Percentiles rank a stretch among this genome's conserved stretches.
Evolutionary conservation across 306 rosid genomes (phyloP).

Genomic region (Cucumis cinereus): DNA sequence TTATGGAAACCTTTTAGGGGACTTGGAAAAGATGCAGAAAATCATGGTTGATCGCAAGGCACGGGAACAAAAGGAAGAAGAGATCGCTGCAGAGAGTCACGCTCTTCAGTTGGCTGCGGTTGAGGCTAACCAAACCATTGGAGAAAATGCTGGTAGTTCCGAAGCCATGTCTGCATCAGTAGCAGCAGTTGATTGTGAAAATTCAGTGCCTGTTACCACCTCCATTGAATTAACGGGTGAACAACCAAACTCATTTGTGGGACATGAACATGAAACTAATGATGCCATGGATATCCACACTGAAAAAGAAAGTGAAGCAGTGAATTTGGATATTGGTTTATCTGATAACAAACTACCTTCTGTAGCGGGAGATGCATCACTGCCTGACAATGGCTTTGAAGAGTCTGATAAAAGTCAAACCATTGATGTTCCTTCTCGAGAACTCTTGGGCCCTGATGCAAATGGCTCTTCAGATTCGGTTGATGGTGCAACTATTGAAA

Average conservation of each 20-base stretch:
- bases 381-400: neutral
- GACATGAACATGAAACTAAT: neutral
- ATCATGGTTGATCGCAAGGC: constrained; percentile 31
- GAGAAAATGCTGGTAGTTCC: constrained; percentile 15
- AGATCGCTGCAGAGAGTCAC: constrained; percentile 27
- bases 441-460: neutral
- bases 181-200: constrained; percentile 21
- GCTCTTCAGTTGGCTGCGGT: constrained; percentile 27
- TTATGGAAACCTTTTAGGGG: constrained; percentile 54
- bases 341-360: neutral
- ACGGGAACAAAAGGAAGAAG: constrained; percentile 39
- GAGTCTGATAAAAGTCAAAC: neutral
- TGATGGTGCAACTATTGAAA: constrained; percentile 14
- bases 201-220: constrained; percentile 12
- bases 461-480: constrained; percentile 9
- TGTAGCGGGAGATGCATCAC: neutral
- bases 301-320: neutral
- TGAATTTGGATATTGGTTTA: neutral
- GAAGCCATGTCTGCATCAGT: constrained; percentile 14
- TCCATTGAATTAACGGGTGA: constrained; percentile 20
- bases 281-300: neutral
- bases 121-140: constrained; percentile 17
- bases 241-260: constrained; percentile 16
- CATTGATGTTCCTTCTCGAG: neutral
- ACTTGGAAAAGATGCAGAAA: constrained; percentile 38